Percentiles rank a stretch among this genome's conserved stretches.
Conservation (phyloP, 2,329 filamentous ascomycete species). For the Metarhizium guizhouense region DNA sequence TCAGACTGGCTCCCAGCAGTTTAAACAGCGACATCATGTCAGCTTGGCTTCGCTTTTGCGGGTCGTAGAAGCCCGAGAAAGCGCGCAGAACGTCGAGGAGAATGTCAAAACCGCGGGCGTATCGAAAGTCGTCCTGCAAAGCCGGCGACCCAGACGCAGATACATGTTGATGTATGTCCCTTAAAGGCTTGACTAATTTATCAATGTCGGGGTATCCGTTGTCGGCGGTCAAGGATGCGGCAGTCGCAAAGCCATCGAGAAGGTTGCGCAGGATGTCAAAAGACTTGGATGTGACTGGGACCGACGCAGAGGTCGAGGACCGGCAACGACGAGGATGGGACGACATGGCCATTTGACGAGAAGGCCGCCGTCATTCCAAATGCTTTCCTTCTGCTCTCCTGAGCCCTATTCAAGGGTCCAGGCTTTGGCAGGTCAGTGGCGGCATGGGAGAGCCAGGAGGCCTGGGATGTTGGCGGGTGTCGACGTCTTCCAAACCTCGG, state of each 20-base stretch:
- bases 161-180: slow-evolving; percentile 57
- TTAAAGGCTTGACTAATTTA: slow-evolving; percentile 45
- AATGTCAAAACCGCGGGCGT: slow-evolving; percentile 68
- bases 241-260: slow-evolving; percentile 36
- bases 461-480: background rate
- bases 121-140: slow-evolving; percentile 73
- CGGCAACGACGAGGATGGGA: slow-evolving; percentile 48
- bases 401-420: slow-evolving; percentile 29
- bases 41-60: slow-evolving; percentile 47
- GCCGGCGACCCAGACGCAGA: slow-evolving; percentile 38
- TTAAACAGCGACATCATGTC: slow-evolving; percentile 59
- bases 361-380: slow-evolving; percentile 8
- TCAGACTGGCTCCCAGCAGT: slow-evolving; percentile 62
- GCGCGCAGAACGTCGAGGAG: slow-evolving; percentile 61
- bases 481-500: background rate
- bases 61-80: slow-evolving; percentile 69
- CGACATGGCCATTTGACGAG: slow-evolving; percentile 34
- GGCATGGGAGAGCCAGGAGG: slow-evolving; percentile 23
- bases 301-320: slow-evolving; percentile 55
- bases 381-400: slow-evolving; percentile 14
- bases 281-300: slow-evolving; percentile 48
- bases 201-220: slow-evolving; percentile 39
- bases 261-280: slow-evolving; percentile 48
- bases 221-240: slow-evolving; percentile 21
- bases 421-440: slow-evolving; percentile 20